Base-by-base conservation (phyloP, 1,284 basidiomycete genomes). In the Microbotryum scabiosae region DNA sequence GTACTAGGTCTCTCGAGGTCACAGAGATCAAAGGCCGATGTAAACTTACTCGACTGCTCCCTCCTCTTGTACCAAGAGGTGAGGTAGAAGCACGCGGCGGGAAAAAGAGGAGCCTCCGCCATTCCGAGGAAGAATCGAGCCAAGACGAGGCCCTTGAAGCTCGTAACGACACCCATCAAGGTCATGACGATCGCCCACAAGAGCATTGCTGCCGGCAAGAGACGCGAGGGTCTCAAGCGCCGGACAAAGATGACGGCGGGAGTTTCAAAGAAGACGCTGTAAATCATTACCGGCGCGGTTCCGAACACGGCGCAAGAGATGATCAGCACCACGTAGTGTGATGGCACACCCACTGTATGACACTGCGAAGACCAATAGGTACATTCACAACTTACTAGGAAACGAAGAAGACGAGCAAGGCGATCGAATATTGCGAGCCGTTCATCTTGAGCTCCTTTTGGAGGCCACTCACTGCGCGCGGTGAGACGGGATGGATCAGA, bases 161-260 rank as follows among this genome's bases (percentile, higher is more conserved):
- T 76, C 12, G 59, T 72, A 28, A 78, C 77, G 47, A 77, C 51
- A 32, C 77, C 77, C 77, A 78, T 73, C 18, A 71, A 68, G 4
- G 80, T 84, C 2, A 83, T 61, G 10, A 60, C 57, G 41, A 65
- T 59, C 6, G 54, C 60, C 69, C 67, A 67, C 3, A 51, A 20
- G 10, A 65, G 14, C 52, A 61, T 59, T 12, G 36, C 36, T 2
- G 20, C 28, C 70, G 73, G 73, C 53, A 73, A 74, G 48, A 70
- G 57, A 10, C 73, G 71, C 21, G 72, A 75, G 0, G 76, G 74
- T 25, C 73, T 56, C 49, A 21, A 57, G 32, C 16, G 52, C 5
- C 23, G 18, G 23, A 21, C 21, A 5, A 25, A 48, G 36, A 30
- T 26, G 45, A 45, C 45, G 18, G 54, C 41, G n/a, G 45, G 26